Conservation (phyloP, 169 alveolate genomes). For the Plasmodium falciparum region DNA sequence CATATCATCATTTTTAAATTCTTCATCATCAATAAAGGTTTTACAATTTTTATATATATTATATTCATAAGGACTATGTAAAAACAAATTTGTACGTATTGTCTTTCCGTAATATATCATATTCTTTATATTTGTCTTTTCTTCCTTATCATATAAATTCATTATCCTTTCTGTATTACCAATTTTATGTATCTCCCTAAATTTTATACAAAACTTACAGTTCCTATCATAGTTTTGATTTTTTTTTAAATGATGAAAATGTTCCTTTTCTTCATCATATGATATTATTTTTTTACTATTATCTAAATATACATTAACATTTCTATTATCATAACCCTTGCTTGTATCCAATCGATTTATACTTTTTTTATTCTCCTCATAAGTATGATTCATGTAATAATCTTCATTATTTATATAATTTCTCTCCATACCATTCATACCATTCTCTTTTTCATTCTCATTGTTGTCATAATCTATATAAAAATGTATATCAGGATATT, state of each 20-base stretch:
- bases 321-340: neutral
- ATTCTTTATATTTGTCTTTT: conserved; percentile 46
- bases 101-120: conserved; percentile 74
- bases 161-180: conserved; percentile 33
- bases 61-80: conserved; percentile 52
- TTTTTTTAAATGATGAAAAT: conserved; percentile 65
- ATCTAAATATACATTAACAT: conserved; percentile 1
- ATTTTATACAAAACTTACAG: conserved; percentile 71
- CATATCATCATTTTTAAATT: neutral
- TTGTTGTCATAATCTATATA: conserved; percentile 63
- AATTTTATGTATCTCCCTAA: conserved; percentile 43
- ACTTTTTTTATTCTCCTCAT: neutral
- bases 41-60: conserved; percentile 43
- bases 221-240: conserved; percentile 21
- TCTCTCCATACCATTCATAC: neutral
- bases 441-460: conserved; percentile 31
- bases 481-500: conserved; percentile 71
- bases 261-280: conserved; percentile 76
- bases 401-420: neutral
- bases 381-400: neutral
- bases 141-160: conserved; percentile 17
- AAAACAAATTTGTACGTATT: conserved; percentile 67
- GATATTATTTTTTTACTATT: conserved; percentile 23
- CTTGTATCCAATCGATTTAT: neutral
- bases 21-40: conserved; percentile 32